Evolutionary conservation across 139 green algal species (phyloP).

Genomic region (Ostreobium quekettii): DNA sequence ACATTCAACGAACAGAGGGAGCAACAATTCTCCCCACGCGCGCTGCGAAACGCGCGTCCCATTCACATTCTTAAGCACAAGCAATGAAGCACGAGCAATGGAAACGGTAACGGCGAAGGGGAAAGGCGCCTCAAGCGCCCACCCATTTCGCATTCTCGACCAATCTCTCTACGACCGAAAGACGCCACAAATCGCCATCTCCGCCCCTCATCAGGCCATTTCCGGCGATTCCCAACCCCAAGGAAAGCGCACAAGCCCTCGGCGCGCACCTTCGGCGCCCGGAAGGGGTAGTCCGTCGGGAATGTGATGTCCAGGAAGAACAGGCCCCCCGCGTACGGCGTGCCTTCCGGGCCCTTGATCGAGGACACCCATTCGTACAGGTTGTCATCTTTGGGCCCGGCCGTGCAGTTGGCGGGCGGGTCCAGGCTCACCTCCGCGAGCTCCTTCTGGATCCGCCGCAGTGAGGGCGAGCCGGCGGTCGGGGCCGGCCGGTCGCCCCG

Average conservation of each 20-base stretch:
- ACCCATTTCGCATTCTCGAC: neutral
- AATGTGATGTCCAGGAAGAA: constrained; percentile 97
- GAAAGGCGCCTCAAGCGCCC: neutral
- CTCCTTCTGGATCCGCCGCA: constrained; percentile 79
- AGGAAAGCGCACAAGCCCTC: no score
- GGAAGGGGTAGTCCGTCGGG: constrained; percentile 93
- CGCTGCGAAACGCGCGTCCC: no score
- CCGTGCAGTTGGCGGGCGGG: constrained; percentile 84
- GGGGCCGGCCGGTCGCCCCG: no score
- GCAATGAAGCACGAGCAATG: no score
- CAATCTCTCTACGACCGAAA: neutral
- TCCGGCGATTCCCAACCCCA: neutral
- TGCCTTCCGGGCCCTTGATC: constrained; percentile 80
- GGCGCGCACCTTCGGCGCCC: constrained; percentile 88
- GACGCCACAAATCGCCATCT: neutral
- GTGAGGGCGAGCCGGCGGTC: no score
- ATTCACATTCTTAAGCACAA: no score
- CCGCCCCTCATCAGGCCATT: neutral
- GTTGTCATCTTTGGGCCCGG: constrained; percentile 96
- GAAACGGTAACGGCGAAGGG: no score
- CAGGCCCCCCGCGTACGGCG: constrained; percentile 77
- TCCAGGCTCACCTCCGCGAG: constrained; percentile 90
- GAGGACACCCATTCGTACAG: constrained; percentile 95
- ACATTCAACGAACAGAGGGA: no score
- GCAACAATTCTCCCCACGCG: no score